Percentiles rank a stretch among this genome's conserved stretches.
Evolutionary conservation across 75 land plant genomes (phyloP).

Genomic region (Sequoia sempervirens): DNA sequence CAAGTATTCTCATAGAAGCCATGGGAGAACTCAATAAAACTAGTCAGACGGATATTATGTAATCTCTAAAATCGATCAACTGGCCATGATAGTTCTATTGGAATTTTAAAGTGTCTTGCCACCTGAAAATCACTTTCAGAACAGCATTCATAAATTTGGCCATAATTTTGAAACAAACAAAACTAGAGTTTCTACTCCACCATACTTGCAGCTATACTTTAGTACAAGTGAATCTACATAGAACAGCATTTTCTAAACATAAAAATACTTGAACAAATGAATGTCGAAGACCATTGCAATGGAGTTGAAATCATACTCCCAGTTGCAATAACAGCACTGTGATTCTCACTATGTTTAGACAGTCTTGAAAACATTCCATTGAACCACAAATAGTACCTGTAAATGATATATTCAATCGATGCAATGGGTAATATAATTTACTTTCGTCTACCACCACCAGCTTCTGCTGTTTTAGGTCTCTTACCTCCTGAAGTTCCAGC

Average conservation of each 20-base stretch:
- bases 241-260: not conserved
- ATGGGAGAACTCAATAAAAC: not conserved
- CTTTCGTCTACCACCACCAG: conserved; percentile 9
- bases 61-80: not conserved
- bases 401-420: not conserved
- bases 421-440: not conserved
- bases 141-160: not conserved
- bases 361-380: not conserved
- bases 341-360: not conserved
- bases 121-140: not conserved
- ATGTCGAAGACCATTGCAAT: not conserved
- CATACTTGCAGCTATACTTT: not conserved
- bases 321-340: not conserved
- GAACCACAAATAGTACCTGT: not conserved
- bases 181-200: not conserved
- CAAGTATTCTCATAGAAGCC: not conserved
- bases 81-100: not conserved
- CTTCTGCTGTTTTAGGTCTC: conserved; percentile 22
- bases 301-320: not conserved
- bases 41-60: not conserved
- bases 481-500: conserved; percentile 27
- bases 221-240: not conserved
- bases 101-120: not conserved
- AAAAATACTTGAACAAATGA: not conserved
- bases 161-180: not conserved